phyloP scores from a whole-genome alignment of 768 basidiomycete genomes.

The Sistotremastrum suecicum region DNA sequence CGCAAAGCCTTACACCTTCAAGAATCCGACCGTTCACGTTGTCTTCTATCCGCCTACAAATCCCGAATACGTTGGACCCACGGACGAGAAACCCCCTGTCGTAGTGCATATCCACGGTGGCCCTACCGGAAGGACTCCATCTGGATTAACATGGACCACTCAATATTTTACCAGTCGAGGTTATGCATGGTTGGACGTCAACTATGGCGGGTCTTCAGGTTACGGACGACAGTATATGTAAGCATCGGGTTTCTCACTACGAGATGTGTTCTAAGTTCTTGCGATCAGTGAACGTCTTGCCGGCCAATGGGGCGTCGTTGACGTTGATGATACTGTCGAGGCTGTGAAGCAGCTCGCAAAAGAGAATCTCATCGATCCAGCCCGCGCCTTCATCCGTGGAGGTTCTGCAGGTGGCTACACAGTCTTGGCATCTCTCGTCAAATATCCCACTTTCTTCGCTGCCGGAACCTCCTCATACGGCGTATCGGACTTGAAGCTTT shows the following conservation, averaged over 20 bases:
- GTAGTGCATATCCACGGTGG: conserved; percentile 59
- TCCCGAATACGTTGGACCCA: conserved; percentile 38
- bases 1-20: conserved; percentile 34
- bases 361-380: conserved; percentile 42
- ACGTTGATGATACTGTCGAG: conserved; percentile 51
- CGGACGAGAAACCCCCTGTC: conserved; percentile 52
- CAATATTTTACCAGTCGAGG: conserved; percentile 60
- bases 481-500: conserved; percentile 42
- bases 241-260: conserved; percentile 3
- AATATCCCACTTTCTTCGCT: conserved; percentile 35
- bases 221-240: conserved; percentile 57
- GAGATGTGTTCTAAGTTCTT: neutral
- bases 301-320: conserved; percentile 60
- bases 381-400: conserved; percentile 57
- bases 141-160: conserved; percentile 37
- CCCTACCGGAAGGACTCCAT: conserved; percentile 36
- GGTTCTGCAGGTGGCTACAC: conserved; percentile 66
- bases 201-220: conserved; percentile 63
- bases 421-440: conserved; percentile 32
- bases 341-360: conserved; percentile 36
- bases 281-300: conserved; percentile 32
- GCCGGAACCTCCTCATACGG: conserved; percentile 57
- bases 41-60: conserved; percentile 59
- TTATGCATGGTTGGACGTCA: conserved; percentile 72
- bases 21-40: conserved; percentile 35